Evolutionary conservation across 495 filamentous ascomycete genomes (phyloP), one percentile per base, ranked within the genome.

Genomic region (Thozetella sp.): DNA sequence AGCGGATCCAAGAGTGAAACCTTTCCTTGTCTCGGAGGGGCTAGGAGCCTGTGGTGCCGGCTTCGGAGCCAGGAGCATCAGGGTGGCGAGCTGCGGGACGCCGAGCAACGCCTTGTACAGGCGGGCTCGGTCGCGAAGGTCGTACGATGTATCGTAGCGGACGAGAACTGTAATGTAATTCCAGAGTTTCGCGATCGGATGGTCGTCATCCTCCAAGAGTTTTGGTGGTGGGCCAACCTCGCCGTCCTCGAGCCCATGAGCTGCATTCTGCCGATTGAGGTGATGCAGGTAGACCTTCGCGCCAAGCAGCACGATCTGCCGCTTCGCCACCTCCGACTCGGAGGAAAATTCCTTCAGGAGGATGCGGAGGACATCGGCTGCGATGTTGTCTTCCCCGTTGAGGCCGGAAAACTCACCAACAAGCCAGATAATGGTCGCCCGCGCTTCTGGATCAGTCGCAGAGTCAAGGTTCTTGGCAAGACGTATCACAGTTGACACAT

Each of bases 341-440:
- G 90, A 85, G 1, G 86, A 80, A 64, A 97, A 99, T 13, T 85
- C 86, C 67, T 93, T 93, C 11, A 90, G 86, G 12, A 99, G 78
- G 15, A 98, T 89, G n/a, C 96, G 86, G 2, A 98, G 80, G 20
- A 97, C 93, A 67, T 99, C 95, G 0, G 94, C 86, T 0, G 96
- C 95, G 58, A 99, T 91, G 67, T 95, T 96, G 54, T 91, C 84
- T 62, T 90, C 88, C 2, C 86, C 82, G 58, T 93, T 87, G 12
- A 88, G 64, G 0, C 91, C 91, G 1, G 95, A 86, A 65, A 92
- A 98, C 73, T 99, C 95, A 53, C 95, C 95, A 0, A 99, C 93
- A 2, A 99, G 86, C 95, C 95, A 99, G 63, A 98, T 91, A 59
- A 98, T 97, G 27, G 88, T 94, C 15, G 96, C 94, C 56, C 95